Base-by-base conservation (phyloP, 176 grass and related monocot genomes). In the Areca catechu region DNA sequence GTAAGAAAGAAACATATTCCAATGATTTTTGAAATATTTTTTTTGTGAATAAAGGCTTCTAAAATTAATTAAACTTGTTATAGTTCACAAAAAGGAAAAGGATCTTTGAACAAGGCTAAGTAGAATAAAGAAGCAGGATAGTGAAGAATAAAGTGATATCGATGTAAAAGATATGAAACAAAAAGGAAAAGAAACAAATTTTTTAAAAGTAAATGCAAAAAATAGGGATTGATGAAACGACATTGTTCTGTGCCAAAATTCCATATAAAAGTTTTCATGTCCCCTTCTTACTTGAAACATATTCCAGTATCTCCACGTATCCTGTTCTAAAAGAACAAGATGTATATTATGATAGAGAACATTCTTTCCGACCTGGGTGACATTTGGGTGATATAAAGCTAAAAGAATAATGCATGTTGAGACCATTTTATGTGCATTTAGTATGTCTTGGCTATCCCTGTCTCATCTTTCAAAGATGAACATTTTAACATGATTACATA, bases 141-240 rank as follows among this genome's bases (percentile, higher is more conserved):
- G 72, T 80, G 60, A 78, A 78, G 76, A 95, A 89, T 89, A 95
- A 89, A 89, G 81, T 62, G 80, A 64, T 77, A 75, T 54, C 50
- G 85, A 78, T 86, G 65, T 66, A 53, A 89, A 30, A 70, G 62
- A 82, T 85, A 69, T 68, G 24, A 12, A 60, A 37, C 51, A 56
- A 17, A 58, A 19, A 68, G 22, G 48, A 56, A 69, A 22, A 69
- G 24, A 17, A 25, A 57, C 57, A 58, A 66, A 29, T 67, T 75
- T 28, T 4, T 43, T 4, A 53, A 23, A 29, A 16, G 51, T 30
- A 52, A 16, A 24, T 68, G 19, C 43, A 43, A 43, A 7, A 7
- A 15, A 48, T 62, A 19, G 34, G 19, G 37, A 48, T 62, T 66
- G 5, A 30, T n/a, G 57, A 10, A n/a, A 10, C 16, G 19, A 19